phyloP scores from a whole-genome alignment of 2,329 filamentous ascomycete genomes.

The Phoma herbarum region DNA sequence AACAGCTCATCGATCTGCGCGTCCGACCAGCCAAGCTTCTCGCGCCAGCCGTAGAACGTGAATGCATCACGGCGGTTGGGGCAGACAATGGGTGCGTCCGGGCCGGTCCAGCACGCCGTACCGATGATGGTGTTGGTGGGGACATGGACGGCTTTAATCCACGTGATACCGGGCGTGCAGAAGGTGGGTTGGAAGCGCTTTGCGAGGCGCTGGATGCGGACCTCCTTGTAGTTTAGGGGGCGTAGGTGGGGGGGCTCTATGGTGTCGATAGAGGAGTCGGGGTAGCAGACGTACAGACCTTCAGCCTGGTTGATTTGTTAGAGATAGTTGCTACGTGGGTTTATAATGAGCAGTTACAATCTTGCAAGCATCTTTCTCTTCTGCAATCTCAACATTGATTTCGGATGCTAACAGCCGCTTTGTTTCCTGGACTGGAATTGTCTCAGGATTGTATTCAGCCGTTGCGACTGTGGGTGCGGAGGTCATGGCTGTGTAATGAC shows the following conservation, averaged over 20 bases:
- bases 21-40: conserved; percentile 33
- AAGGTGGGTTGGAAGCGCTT: conserved; percentile 34
- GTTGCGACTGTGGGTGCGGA: conserved; percentile 6
- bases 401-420: conserved; percentile 31
- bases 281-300: conserved; percentile 40
- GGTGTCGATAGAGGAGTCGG: conserved; percentile 29
- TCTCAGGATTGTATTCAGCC: conserved; percentile 21
- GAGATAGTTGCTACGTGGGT: not conserved
- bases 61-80: conserved; percentile 32
- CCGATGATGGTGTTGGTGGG: conserved; percentile 35
- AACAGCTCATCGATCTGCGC: conserved; percentile 41
- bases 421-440: conserved; percentile 31
- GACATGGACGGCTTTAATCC: conserved; percentile 40
- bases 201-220: conserved; percentile 32
- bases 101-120: conserved; percentile 40
- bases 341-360: conserved; percentile 22
- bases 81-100: conserved; percentile 26
- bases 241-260: conserved; percentile 36
- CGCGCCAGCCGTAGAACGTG: conserved; percentile 33
- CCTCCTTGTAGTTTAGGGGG: conserved; percentile 15
- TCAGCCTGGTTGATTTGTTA: conserved; percentile 32
- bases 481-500: not conserved
- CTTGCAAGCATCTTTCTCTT: conserved; percentile 25
- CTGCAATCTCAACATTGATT: conserved; percentile 30
- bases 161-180: conserved; percentile 26